These are phyloP conservation scores for Saturnispora ahearnii DNA, from an alignment of 805 yeast genomes.

Conservation along the genomic window DNA sequence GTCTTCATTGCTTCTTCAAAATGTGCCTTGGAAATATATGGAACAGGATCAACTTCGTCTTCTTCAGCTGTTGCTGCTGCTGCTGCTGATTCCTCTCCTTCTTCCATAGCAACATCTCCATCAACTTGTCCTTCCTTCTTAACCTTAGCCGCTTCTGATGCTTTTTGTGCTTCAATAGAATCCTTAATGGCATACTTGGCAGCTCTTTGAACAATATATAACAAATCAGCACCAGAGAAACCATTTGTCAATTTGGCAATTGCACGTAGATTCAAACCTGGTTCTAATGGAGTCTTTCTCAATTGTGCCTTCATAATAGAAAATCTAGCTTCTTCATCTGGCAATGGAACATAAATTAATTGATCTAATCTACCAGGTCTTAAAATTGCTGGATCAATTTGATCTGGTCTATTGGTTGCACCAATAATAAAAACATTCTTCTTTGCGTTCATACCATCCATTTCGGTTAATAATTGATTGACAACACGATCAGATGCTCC, in stretches of 20 bases:
- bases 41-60: constrained; percentile 88
- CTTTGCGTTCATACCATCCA: constrained; percentile 99
- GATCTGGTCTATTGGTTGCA: constrained; percentile 99
- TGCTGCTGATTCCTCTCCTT: constrained; percentile 12
- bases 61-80: constrained; percentile 24
- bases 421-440: constrained; percentile 98
- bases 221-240: constrained; percentile 98
- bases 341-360: constrained; percentile 95
- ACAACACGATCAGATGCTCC: constrained; percentile 97
- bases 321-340: constrained; percentile 90
- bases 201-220: constrained; percentile 95
- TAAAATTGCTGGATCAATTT: constrained; percentile 95
- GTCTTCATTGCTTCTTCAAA: constrained; percentile 99
- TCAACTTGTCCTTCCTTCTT: constrained; percentile 28
- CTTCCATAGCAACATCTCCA: constrained; percentile 38
- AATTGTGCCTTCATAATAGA: constrained; percentile 92
- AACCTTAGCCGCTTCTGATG: constrained; percentile 39
- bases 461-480: constrained; percentile 89
- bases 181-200: constrained; percentile 99
- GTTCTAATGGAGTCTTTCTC: constrained; percentile 97
- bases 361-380: constrained; percentile 99
- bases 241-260: constrained; percentile 95
- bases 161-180: constrained; percentile 76
- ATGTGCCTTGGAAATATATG: constrained; percentile 86
- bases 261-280: constrained; percentile 80